Evolutionary conservation across 495 filamentous ascomycete genomes (phyloP), one percentile per base, ranked within the genome.

Genomic region (Aspergillus incahuasiensis): DNA sequence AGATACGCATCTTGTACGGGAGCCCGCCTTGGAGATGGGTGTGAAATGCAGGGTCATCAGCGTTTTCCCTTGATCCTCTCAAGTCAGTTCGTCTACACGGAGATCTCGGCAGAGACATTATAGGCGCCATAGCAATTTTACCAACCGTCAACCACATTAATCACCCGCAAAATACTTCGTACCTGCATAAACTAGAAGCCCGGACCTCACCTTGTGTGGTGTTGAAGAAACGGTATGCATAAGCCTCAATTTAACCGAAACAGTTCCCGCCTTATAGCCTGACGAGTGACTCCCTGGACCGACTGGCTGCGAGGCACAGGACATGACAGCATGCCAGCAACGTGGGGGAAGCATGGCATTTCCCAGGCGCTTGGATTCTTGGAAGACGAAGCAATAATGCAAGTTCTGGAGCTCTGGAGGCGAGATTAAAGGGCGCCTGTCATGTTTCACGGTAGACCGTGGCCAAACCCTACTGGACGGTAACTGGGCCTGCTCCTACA

Each of bases 61-160:
- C 19, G 32, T 12, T 38, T 28, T 48, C 40, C 46, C 28, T 45
- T 55, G 39, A 42, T 28, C 22, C 35, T 51, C n/a, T 41, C 25
- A 28, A 8, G 3, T 32, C 19, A 20, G 16, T 24, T 41, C 22
- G 19, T 25, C 18, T 41, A 45, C 41, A 18, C 51, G 21, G 48
- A n/a, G n/a, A 47, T 42, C 15, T 46, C 9, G 43, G 13, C 25
- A 52, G 30, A 53, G 48, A 57, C 57, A 47, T 56, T 59, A 58
- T 48, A 20, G 34, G 40, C 41, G 59, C 38, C 40, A 32, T 38
- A 47, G 45, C 42, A 52, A 51, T 56, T n/a, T 11, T 55, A 41
- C 52, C 40, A 47, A 43, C 19, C 56, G 57, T 65, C 58, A 60
- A 24, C 63, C 59, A 57, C 59, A 21, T 34, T 28, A 65, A 62